Conservation (phyloP, 345 rosid species). For the Eucalyptus sp. region DNA sequence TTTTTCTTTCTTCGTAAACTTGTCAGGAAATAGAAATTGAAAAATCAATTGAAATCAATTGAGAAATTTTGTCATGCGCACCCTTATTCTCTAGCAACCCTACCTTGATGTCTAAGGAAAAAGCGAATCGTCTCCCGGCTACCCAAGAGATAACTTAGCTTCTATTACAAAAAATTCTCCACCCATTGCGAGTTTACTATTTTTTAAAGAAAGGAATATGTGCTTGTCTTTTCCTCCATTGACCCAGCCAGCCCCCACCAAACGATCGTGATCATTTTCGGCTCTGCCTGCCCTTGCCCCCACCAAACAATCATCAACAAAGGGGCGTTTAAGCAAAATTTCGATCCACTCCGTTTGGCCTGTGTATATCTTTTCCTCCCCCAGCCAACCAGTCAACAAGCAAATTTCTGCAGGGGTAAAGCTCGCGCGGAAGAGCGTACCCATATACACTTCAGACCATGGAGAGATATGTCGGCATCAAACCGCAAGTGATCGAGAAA, state of each 20-base stretch:
- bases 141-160: neutral
- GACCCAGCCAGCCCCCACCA: neutral
- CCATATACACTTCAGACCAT: neutral
- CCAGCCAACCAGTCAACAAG: neutral
- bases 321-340: neutral
- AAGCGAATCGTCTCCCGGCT: neutral
- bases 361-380: neutral
- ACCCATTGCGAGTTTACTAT: neutral
- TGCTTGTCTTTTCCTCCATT: neutral
- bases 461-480: constrained; percentile 2
- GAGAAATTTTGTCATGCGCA: too few species aligned
- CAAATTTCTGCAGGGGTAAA: neutral
- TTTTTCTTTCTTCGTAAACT: too few species aligned
- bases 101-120: neutral
- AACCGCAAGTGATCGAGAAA: constrained; percentile 19
- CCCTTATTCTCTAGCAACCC: neutral
- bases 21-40: too few species aligned
- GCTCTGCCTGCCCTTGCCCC: neutral
- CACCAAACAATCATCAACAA: neutral
- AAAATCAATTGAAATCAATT: too few species aligned
- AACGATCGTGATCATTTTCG: neutral
- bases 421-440: neutral
- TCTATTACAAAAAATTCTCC: neutral
- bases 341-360: neutral
- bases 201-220: neutral